Conservation (phyloP, 2,329 filamentous ascomycete genomes). For the Aspergillus neoniger region DNA sequence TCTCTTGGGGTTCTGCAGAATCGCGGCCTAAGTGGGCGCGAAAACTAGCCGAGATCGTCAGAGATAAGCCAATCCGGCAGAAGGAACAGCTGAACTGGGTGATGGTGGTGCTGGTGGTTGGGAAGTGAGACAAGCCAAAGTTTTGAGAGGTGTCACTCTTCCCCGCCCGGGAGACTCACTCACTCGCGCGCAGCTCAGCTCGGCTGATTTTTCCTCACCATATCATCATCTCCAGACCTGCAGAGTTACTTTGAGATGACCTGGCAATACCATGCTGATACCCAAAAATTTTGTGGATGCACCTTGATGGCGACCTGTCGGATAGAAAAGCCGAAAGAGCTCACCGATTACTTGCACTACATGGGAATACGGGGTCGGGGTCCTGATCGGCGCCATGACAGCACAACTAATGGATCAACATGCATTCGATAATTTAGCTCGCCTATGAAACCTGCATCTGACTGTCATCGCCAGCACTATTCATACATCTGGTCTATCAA, state of each 20-base stretch:
- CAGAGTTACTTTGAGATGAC: neutral
- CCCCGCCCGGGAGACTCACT: neutral
- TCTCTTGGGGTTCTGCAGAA: neutral
- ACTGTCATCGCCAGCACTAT: neutral
- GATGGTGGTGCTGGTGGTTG: neutral
- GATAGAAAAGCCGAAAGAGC: neutral
- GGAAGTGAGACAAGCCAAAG: neutral
- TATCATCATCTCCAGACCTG: neutral
- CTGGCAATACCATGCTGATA: neutral
- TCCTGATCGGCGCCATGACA: neutral
- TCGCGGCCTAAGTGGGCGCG: neutral
- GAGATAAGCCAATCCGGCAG: neutral
- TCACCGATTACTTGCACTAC: neutral
- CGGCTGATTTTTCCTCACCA: neutral
- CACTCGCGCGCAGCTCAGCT: no score
- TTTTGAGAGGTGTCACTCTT: neutral
- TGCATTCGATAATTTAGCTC: neutral
- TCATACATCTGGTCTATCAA: neutral
- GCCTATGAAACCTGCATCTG: neutral
- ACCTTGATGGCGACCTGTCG: neutral
- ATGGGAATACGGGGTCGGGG: neutral
- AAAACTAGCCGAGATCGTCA: neutral
- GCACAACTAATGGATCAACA: neutral
- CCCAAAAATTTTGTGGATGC: neutral
- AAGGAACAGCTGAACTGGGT: neutral